Conservation (phyloP, 805 yeast genomes). For the Hemisphaericaspora nanyangensis region DNA sequence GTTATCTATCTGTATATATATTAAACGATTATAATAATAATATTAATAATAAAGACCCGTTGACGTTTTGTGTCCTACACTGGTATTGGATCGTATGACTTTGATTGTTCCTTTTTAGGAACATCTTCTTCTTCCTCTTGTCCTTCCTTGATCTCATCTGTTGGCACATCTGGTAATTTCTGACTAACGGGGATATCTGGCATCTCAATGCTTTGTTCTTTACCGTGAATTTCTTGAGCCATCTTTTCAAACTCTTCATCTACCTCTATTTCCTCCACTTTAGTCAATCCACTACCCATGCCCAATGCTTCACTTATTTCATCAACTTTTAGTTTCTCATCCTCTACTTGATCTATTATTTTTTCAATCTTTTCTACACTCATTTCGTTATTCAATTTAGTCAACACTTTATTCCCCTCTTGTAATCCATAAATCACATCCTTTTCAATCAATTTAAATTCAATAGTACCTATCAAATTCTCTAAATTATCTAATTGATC, state of each 20-base stretch:
- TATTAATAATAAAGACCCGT: too few relatives aligned
- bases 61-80: conserved; percentile 12
- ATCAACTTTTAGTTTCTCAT: conserved; percentile 74
- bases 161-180: conserved; percentile 28
- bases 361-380: conserved; percentile 73
- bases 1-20: neutral
- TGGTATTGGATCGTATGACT: conserved; percentile 13
- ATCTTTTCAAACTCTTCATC: conserved; percentile 57
- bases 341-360: conserved; percentile 80
- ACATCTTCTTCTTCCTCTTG: conserved; percentile 14
- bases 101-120: conserved; percentile 1
- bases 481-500: conserved; percentile 79
- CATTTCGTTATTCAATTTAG: conserved; percentile 74
- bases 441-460: conserved; percentile 83
- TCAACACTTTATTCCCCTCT: conserved; percentile 76
- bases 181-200: conserved; percentile 17
- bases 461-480: conserved; percentile 72
- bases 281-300: conserved; percentile 34
- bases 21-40: neutral
- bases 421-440: conserved; percentile 78
- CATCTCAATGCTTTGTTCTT: conserved; percentile 8
- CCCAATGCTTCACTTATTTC: conserved; percentile 60
- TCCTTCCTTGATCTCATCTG: conserved; percentile 10
- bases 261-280: conserved; percentile 55
- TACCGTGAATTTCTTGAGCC: conserved; percentile 41